Evolutionary conservation across 208 protist species (phyloP), one percentile per base, ranked within the genome.

Genomic region (Lotmaria passim): DNA sequence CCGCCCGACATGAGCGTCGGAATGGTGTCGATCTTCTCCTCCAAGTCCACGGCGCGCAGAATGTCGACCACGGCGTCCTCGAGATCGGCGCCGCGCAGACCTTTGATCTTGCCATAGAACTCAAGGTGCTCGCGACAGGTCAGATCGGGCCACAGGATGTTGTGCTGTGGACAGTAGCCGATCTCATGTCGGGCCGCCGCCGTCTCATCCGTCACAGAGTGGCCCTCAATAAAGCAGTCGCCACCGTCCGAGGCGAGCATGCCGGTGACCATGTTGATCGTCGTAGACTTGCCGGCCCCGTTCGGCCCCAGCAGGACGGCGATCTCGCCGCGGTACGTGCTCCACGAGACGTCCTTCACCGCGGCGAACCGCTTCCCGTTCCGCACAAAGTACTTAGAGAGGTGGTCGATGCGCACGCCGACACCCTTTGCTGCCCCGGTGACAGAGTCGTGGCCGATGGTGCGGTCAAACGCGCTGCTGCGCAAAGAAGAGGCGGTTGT

Each of bases 81-180:
- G 14, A 68, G 63, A 23, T 43, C 41, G 17, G 30, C 48, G 0
- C 82, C 82, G n/a, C 56, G 48, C 10, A 95, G 55, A 14, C 93
- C 95, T 61, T 98, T 98, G 26, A 98, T 68, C 19, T 73, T 73
- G 2, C 77, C 90, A 78, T 91, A 99, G 66, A 95, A 97, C 66
- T 78, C 56, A 2, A 99, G 71, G 65, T 98, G 94, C 64, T 98
- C 94, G 10, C 64, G 34, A 26, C 81, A 86, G 23, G 92, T 98
- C 46, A 98, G 87, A 28, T 93, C 73, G 17, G 85, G 86, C 91
- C 94, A 99, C 0, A 98, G 78, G 72, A 98, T 92, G 86, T 98
- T 97, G 78, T 97, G 93, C 85, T 99, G 97, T 19, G 96, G 95
- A 81, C 97, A 99, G 24, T 96, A 87, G 61, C 98, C 97, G 55